phyloP scores from a whole-genome alignment of 2,329 filamentous ascomycete genomes.

The Verticillium albo-atrum region DNA sequence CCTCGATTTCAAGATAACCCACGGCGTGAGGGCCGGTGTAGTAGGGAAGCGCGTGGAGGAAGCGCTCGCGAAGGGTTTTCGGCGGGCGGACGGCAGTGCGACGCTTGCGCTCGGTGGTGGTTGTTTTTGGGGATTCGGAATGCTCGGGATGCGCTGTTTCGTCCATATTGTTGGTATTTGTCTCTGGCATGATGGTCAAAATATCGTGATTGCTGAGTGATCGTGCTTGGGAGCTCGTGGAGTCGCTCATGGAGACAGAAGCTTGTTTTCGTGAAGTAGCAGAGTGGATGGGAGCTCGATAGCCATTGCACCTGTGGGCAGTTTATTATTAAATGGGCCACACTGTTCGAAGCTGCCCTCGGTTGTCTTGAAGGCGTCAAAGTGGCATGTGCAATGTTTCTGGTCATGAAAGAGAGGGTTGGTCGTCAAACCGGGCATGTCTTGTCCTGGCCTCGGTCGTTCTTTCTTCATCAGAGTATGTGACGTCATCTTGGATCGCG shows the following conservation, averaged over 20 bases:
- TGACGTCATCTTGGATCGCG: background rate
- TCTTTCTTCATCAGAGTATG: background rate
- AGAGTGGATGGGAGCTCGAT: background rate
- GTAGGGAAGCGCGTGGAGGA: constrained; percentile 47
- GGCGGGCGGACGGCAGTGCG: constrained; percentile 19
- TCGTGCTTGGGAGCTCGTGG: background rate
- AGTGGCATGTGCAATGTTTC: background rate
- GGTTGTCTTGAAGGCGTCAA: background rate
- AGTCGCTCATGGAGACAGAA: background rate
- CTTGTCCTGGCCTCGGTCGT: background rate
- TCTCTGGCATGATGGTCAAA: background rate
- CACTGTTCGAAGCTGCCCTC: background rate
- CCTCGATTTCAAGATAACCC: constrained; percentile 63
- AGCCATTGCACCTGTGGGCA: background rate
- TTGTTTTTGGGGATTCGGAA: background rate
- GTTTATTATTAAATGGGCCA: background rate
- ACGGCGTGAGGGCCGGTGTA: constrained; percentile 65
- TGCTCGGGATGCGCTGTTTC: background rate
- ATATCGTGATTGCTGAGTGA: background rate
- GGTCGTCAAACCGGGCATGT: background rate
- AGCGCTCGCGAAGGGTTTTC: constrained; percentile 28
- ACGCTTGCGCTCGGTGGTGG: background rate
- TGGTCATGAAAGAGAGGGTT: no score
- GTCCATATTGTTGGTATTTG: background rate
- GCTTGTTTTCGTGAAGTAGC: background rate